Base-by-base conservation (phyloP, 2,329 filamentous ascomycete species). In the Aspergillus pseudotamarii region DNA sequence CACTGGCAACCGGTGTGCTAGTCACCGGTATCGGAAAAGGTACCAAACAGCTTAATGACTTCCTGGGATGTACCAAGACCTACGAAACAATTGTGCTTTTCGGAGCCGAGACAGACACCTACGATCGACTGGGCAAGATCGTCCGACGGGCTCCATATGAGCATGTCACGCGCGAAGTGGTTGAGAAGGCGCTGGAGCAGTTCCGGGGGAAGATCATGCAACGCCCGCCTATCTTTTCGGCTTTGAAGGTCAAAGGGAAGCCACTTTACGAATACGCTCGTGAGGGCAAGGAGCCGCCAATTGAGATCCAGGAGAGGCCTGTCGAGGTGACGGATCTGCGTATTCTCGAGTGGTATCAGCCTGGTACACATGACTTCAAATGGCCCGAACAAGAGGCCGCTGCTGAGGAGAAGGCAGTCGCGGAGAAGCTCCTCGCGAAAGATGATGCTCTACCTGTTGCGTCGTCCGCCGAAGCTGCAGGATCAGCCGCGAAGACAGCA, bases 261-360 rank as follows among this genome's bases (percentile, higher is more conserved):
- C 91, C 92, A 38, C 84, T 97, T 56, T 99, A 99, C 76, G 94
- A 99, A 79, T 98, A 98, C 78, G 95, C 95, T 23, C 86, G 95
- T 56, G 92, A 94, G 76, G 95, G 95, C 19, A 93, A 91, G 73
- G 88, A 92, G 41, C 89, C 97, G 19, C 95, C 95, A 0, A 84
- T 90, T 61, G 91, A 96, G 76, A 95, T 99, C 63, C 85, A 93
- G 75, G 88, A 91, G 59, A 83, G 94, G 62, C 86, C 91, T 2
- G 92, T 98, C 45, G 88, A 92, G 58, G 92, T 96, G 0, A 79
- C 85, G 54, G 86, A 93, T 43, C 78, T 97, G 69, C 91, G 96
- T 75, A 78, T 98, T 63, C 74, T 96, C 9, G 92, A 97, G 74
- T 99, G 92, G 83, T 80, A 85, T 83, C 91, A 94, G 70, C 91